Evolutionary conservation across 202 grass and related monocot genomes (phyloP), one percentile per base, ranked within the genome.

Genomic region (Digitaria exilis): DNA sequence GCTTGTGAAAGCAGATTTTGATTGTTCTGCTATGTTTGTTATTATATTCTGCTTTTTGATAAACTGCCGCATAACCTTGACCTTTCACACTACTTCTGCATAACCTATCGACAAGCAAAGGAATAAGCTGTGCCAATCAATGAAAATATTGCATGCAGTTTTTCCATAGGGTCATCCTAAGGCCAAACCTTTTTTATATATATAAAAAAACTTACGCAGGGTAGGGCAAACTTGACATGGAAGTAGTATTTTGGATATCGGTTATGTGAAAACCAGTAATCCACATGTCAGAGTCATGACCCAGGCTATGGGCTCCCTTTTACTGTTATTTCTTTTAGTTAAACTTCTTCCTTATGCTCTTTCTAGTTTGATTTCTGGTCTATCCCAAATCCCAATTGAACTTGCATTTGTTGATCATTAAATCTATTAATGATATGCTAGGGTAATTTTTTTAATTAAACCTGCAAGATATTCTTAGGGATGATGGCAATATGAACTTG

Each of bases 101-200:
- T 50, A 72, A 72, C 49, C 15, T 72, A 3, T 50, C 26, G 44
- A 72, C 26, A 72, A 50, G 46, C 25, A 12, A 21, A 25, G 44
- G 44, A 72, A 50, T 50, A 72, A 50, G 69, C 44, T 72, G 24
- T 30, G 45, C 43, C 44, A 31, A 50, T 31, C 16, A 30, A 19
- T 71, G 44, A 4, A 45, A 57, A 75, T 60, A 44, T 67, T 82
- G 16, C 18, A 19, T 85, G 49, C 58, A 78, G 25, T 79, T 75
- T 22, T 86, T 89, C 67, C 30, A 43, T 44, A 44, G n/a, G 6
- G 39, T 67, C 22, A 24, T 69, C 39, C 37, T 69, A 45, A 31
- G 25, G 8, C 42, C 25, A 30, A 71, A 31, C 15, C 19, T 46
- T 26, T 44, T 43, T 26, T 70, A 7, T 39, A n/a, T n/a, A n/a